Base-by-base conservation (phyloP, 225 moss, liverwort and hornwort species). In the Marchantia polymorpha region DNA sequence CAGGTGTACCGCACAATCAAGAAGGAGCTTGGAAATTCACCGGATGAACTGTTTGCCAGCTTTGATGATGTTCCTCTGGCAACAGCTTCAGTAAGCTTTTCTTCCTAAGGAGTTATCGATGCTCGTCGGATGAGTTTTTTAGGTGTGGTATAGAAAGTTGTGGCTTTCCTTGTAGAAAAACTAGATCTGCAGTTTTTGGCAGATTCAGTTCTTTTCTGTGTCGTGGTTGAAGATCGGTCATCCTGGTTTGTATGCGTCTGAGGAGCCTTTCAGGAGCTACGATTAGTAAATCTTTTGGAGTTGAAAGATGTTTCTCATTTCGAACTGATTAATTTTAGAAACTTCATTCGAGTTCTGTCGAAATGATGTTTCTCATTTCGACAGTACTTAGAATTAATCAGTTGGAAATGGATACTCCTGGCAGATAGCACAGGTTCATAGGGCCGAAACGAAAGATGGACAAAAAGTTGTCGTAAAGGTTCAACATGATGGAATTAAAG, bases 341-440 rank as follows among this genome's bases (percentile, higher is more conserved):
- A 39, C 39, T 39, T 39, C 39, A 39, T 39, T 39, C 39, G 39
- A 39, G 39, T 39, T 2, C 39, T n/a, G 27, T 53, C 39, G 19
- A 52, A 26, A 53, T 75, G 27, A 27, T 75, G 27, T 20, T 75
- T 54, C 3, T 73, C 49, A 73, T 48, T 27, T 39, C 39, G 39
- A 39, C 39, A 39, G 39, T 39, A 39, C 39, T 56, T 56, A 19
- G 5, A 56, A 1, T 56, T 56, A 12, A 12, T 19, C 14, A 56
- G 14, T 56, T 56, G 56, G 19, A 56, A 19, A 56, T 56, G 56
- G 19, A 56, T 56, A 74, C 16, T 14, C n/a, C n/a, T 29, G 29
- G 82, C 94, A 96, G 96, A 96, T 96, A 87, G 96, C 96, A 52
- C 96, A 96, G 87, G 96, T 96, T 58, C 96, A 96, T 81, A 89